A percentile compares a stretch with the other conserved stretches of the same genome.
Conservation (phyloP, 2,329 filamentous ascomycete species). For the Cephalotrichum gorgonifer region DNA sequence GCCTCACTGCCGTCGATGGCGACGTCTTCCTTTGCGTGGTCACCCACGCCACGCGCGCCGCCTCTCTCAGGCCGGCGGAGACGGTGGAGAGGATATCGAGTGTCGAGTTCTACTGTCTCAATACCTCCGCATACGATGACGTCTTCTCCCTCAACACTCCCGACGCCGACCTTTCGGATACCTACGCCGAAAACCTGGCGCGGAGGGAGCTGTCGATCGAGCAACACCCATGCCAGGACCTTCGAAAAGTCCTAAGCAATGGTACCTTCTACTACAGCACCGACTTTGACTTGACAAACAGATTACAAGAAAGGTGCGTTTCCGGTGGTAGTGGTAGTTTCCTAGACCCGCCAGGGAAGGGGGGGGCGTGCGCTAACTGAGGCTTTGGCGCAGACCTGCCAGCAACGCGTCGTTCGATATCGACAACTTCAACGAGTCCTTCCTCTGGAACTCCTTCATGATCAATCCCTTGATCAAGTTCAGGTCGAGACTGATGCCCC, state of each 20-base stretch:
- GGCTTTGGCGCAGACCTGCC: slow-evolving; percentile 43
- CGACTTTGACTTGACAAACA: slow-evolving; percentile 94
- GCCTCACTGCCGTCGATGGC: slow-evolving; percentile 70
- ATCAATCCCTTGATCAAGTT: slow-evolving; percentile 88
- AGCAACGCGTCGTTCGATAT: slow-evolving; percentile 77
- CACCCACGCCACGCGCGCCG: slow-evolving; percentile 66
- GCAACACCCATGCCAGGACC: slow-evolving; percentile 70
- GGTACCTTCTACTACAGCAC: slow-evolving; percentile 97
- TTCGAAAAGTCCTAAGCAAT: slow-evolving; percentile 86
- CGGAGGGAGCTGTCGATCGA: slow-evolving; percentile 63
- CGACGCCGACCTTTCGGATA: slow-evolving; percentile 38
- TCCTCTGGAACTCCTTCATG: slow-evolving; percentile 98
- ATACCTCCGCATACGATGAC: slow-evolving; percentile 76
- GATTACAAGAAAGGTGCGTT: slow-evolving; percentile 71
- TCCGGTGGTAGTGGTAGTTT: slow-evolving; percentile 6
- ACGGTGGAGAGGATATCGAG: slow-evolving; percentile 77
- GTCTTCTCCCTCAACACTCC: slow-evolving; percentile 46
- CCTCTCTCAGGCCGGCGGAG: slow-evolving; percentile 76
- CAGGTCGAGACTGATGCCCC: slow-evolving; percentile 64
- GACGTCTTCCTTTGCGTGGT: slow-evolving; percentile 91
- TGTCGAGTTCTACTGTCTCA: slow-evolving; percentile 91
- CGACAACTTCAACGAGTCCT: slow-evolving; percentile 84
- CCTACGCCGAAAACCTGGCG: slow-evolving; percentile 43
- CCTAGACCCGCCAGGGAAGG: too few relatives aligned
- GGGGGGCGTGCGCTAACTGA: slow-evolving; percentile 3